These are phyloP conservation scores for Dactylellina parvicollis DNA, from an alignment of 2,329 filamentous ascomycete genomes.

Conservation along the genomic window DNA sequence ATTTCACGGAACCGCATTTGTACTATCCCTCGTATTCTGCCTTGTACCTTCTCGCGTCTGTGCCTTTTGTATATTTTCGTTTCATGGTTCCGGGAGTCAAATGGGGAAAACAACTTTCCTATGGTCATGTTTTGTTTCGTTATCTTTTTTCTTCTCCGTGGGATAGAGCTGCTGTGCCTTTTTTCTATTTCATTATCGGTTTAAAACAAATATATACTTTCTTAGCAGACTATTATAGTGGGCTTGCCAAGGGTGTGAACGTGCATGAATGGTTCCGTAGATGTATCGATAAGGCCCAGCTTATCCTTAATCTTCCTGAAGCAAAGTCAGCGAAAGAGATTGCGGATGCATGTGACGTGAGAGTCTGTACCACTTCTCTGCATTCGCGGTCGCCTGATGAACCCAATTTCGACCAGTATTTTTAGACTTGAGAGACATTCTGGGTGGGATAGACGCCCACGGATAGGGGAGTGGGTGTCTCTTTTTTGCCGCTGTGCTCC, in stretches of 20 bases:
- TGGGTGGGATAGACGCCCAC: slow-evolving; percentile 2
- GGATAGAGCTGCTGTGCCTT: slow-evolving; percentile 18
- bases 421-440: too few species aligned
- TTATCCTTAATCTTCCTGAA: too few species aligned
- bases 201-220: neutral
- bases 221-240: too few species aligned
- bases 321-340: too few species aligned
- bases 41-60: slow-evolving; percentile 18
- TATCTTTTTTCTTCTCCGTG: slow-evolving; percentile 21
- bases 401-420: too few species aligned
- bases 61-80: slow-evolving; percentile 1
- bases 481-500: neutral
- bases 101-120: slow-evolving; percentile 17
- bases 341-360: too few species aligned
- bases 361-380: too few species aligned
- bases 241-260: too few species aligned
- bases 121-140: slow-evolving; percentile 7
- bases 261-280: too few species aligned
- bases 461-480: neutral
- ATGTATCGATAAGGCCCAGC: too few species aligned
- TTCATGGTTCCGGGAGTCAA: slow-evolving; percentile 35
- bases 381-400: too few species aligned
- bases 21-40: neutral
- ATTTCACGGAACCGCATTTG: neutral
- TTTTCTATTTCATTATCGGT: neutral